phyloP scores from a whole-genome alignment of 2,329 filamentous ascomycete genomes.

The Fonsecaea pedrosoi region DNA sequence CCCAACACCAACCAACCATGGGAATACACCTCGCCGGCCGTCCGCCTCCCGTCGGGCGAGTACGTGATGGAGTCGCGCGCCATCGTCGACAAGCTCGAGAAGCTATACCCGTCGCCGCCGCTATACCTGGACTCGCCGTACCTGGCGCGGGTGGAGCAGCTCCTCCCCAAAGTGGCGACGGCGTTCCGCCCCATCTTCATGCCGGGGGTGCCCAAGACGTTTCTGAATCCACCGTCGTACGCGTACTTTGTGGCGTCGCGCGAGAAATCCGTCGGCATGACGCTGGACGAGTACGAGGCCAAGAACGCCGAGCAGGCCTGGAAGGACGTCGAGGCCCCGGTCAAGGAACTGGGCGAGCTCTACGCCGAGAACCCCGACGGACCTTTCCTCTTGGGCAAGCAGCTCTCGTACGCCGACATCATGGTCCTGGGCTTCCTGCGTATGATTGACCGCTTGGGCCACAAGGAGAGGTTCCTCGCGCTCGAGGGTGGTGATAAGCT shows the following conservation, averaged over 20 bases:
- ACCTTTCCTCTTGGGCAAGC: conserved; percentile 66
- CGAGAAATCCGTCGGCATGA: conserved; percentile 57
- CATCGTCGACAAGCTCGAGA: conserved; percentile 67
- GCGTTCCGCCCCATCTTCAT: conserved; percentile 54
- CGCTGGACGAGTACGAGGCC: conserved; percentile 56
- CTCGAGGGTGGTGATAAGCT: conserved; percentile 28
- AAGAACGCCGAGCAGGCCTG: conserved; percentile 54
- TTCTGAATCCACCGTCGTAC: conserved; percentile 60
- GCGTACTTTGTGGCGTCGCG: conserved; percentile 66
- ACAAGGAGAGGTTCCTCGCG: conserved; percentile 14
- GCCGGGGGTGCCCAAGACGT: conserved; percentile 54
- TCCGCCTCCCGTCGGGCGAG: conserved; percentile 62
- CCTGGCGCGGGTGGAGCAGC: conserved; percentile 53
- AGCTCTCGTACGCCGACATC: conserved; percentile 65
- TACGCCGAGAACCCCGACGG: conserved; percentile 64
- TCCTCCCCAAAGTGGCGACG: conserved; percentile 46
- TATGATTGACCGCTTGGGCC: conserved; percentile 47
- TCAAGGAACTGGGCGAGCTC: conserved; percentile 50
- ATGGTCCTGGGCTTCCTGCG: conserved; percentile 59
- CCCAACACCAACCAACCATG: conserved; percentile 51
- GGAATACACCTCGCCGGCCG: conserved; percentile 63
- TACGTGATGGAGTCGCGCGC: conserved; percentile 69
- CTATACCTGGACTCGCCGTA: conserved; percentile 64
- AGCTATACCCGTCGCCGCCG: conserved; percentile 63
- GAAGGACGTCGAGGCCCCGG: conserved; percentile 47